phyloP scores from a whole-genome alignment of 1,284 basidiomycete genomes.

The Exobasidium rhododendri region DNA sequence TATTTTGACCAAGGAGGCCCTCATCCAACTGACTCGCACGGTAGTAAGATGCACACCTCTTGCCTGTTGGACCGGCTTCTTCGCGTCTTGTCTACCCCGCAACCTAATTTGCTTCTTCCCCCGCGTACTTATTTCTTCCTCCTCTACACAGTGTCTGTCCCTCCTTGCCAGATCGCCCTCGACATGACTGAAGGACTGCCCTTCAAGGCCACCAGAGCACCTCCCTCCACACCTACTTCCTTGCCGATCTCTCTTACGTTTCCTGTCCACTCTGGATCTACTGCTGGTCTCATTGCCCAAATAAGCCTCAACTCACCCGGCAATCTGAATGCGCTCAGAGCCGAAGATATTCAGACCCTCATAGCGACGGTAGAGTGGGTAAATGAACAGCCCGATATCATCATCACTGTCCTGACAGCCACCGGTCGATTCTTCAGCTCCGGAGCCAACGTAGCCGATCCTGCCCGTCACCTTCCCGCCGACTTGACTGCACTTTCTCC shows the following conservation, averaged over 20 bases:
- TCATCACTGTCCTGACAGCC: constrained; percentile 34
- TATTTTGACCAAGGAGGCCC: too few relatives aligned
- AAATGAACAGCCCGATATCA: constrained; percentile 23
- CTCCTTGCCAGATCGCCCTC: too few relatives aligned
- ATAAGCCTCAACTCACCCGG: constrained; percentile 28
- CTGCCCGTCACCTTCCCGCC: constrained; percentile 17
- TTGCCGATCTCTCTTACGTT: background rate
- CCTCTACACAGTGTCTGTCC: too few relatives aligned
- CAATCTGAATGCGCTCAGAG: constrained; percentile 30
- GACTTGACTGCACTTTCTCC: constrained; percentile 17
- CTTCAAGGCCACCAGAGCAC: background rate
- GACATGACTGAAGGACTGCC: background rate
- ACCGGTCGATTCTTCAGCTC: constrained; percentile 37
- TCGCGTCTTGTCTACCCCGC: too few relatives aligned
- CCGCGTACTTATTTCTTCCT: too few relatives aligned
- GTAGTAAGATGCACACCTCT: too few relatives aligned
- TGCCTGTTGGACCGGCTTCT: too few relatives aligned
- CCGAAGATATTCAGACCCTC: constrained; percentile 23
- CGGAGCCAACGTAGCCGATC: constrained; percentile 36
- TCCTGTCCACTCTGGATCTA: background rate
- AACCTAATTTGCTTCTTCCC: too few relatives aligned
- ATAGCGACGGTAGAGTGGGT: constrained; percentile 33
- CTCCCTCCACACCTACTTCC: background rate
- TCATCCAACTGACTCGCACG: too few relatives aligned
- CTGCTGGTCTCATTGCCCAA: constrained; percentile 23